Percentiles rank a stretch among this genome's conserved stretches.
Conservation (phyloP, 2,329 filamentous ascomycete genomes). For the Pseudocercospora eumusae region DNA sequence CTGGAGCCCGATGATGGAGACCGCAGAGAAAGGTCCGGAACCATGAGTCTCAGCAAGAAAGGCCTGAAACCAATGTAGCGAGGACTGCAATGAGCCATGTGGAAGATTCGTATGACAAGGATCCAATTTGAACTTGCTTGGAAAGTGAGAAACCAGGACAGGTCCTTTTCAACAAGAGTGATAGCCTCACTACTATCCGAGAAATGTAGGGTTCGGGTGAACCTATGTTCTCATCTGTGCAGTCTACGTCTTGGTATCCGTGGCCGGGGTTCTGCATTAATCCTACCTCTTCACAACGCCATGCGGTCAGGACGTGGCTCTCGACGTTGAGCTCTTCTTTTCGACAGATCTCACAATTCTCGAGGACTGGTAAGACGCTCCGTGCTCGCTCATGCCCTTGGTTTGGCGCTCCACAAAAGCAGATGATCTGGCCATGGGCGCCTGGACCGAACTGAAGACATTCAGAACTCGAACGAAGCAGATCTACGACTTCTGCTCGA, state of each 20-base stretch:
- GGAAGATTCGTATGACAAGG: not conserved
- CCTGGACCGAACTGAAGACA: not conserved
- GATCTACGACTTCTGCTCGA: not conserved
- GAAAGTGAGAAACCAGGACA: not conserved
- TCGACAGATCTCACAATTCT: not conserved
- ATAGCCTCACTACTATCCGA: not conserved
- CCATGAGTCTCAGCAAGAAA: not conserved
- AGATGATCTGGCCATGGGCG: not conserved
- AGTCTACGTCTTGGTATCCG: not conserved
- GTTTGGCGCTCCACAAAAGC: not conserved
- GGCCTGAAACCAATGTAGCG: not conserved
- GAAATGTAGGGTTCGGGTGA: not conserved
- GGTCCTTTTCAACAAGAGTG: not conserved
- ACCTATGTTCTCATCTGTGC: not conserved
- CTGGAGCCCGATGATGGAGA: not conserved
- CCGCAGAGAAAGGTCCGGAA: not conserved
- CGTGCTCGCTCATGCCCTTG: not conserved
- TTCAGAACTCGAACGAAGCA: not conserved
- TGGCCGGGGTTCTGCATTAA: not conserved
- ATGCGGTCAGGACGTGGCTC: not conserved
- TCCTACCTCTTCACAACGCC: not conserved
- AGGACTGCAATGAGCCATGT: not conserved
- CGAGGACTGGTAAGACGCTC: not conserved
- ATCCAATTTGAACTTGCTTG: not conserved
- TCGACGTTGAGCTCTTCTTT: not conserved